A percentile compares a stretch with the other conserved stretches of the same genome.
These are phyloP conservation scores for Kuraishia floccosa DNA, from an alignment of 805 yeast genomes.

Conservation along the genomic window DNA sequence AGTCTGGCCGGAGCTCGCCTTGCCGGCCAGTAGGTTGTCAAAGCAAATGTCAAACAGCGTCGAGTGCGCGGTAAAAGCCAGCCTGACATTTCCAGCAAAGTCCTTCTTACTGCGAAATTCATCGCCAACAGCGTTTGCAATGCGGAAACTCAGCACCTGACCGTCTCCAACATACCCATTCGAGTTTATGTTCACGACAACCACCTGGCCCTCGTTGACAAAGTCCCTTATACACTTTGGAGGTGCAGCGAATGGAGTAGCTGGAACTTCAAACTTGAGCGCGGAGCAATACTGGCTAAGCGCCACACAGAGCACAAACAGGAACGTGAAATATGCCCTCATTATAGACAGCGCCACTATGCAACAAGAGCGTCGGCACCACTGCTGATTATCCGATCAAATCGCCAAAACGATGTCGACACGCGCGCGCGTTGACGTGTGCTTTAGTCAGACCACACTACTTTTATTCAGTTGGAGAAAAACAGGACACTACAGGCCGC, in stretches of 20 bases:
- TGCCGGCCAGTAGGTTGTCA: slow-evolving; percentile 45
- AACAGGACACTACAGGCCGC: no score
- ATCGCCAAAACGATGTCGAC: no score
- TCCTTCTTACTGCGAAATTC: slow-evolving; percentile 73
- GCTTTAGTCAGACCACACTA: no score
- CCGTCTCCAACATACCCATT: slow-evolving; percentile 81
- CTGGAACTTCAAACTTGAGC: slow-evolving; percentile 20
- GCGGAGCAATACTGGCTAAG: slow-evolving; percentile 5
- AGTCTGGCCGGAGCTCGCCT: slow-evolving; percentile 49
- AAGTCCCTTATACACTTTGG: slow-evolving; percentile 91
- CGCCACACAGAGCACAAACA: not conserved
- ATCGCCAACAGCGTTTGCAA: slow-evolving; percentile 75
- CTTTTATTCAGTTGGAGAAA: no score
- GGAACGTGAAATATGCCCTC: not conserved
- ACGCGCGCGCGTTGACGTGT: no score
- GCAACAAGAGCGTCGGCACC: no score
- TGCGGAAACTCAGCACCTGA: slow-evolving; percentile 56
- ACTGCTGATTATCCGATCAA: no score
- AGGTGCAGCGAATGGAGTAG: slow-evolving; percentile 14
- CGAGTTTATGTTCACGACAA: slow-evolving; percentile 71
- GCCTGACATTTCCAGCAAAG: slow-evolving; percentile 57
- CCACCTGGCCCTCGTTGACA: slow-evolving; percentile 73
- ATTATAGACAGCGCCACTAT: no score
- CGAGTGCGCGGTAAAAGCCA: slow-evolving; percentile 78
- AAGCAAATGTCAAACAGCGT: slow-evolving; percentile 89